These are phyloP conservation scores for Dovyalis caffra DNA, from an alignment of 345 rosid genomes.

Conservation along the genomic window DNA sequence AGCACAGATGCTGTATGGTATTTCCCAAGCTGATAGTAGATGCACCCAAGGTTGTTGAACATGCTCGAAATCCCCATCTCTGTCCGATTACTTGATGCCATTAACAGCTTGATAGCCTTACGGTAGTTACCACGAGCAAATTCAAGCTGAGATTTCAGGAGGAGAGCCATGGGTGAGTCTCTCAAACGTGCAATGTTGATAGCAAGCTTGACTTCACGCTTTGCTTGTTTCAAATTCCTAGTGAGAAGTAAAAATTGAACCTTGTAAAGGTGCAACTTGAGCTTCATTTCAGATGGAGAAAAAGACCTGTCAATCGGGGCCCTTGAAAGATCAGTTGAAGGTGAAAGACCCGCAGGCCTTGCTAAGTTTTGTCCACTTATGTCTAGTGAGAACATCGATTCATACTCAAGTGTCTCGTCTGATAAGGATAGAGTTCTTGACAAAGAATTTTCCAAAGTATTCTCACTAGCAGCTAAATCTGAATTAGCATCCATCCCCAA, in stretches of 20 bases:
- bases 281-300: conserved; percentile 73
- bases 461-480: conserved; percentile 49
- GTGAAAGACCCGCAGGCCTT: conserved; percentile 53
- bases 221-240: conserved; percentile 85
- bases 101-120: conserved; percentile 88
- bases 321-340: conserved; percentile 57
- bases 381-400: conserved; percentile 59
- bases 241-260: conserved; percentile 83
- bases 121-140: conserved; percentile 92
- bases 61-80: conserved; percentile 73
- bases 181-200: conserved; percentile 85
- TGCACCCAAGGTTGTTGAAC: conserved; percentile 92
- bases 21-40: conserved; percentile 75
- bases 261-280: conserved; percentile 92
- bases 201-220: conserved; percentile 96
- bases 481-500: conserved; percentile 55
- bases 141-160: conserved; percentile 95
- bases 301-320: conserved; percentile 50
- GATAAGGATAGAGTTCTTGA: conserved; percentile 57
- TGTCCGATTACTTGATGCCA: conserved; percentile 68
- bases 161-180: conserved; percentile 85
- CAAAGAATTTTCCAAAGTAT: conserved; percentile 62
- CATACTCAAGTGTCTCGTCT: conserved; percentile 84
- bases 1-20: conserved; percentile 60
- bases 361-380: conserved; percentile 61